A percentile compares a stretch with the other conserved stretches of the same genome.
Evolutionary conservation across 768 basidiomycete species (phyloP).

Genomic region (Lactarius sp.): DNA sequence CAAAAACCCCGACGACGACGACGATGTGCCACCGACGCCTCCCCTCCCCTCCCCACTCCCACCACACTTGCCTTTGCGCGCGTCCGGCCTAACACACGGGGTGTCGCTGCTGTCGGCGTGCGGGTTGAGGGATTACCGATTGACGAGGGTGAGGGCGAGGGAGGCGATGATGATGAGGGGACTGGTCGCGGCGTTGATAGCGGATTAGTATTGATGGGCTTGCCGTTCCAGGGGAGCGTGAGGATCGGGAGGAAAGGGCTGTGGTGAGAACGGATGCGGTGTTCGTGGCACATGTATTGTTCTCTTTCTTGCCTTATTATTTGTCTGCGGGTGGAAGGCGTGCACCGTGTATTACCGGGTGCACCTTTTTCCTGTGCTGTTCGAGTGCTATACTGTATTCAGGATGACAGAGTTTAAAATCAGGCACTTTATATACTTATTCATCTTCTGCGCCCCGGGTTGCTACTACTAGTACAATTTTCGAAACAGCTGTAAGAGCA

Average conservation of each 20-base stretch:
- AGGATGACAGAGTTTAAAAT: too few species aligned
- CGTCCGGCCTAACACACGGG: slow-evolving; percentile 53
- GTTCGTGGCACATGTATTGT: too few species aligned
- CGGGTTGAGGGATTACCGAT: slow-evolving; percentile 17
- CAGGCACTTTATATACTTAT: too few species aligned
- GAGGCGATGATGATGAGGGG: neutral
- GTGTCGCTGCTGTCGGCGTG: slow-evolving; percentile 21
- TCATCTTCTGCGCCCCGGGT: too few species aligned
- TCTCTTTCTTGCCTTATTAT: too few species aligned
- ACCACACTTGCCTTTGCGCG: slow-evolving; percentile 68
- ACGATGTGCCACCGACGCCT: slow-evolving; percentile 38
- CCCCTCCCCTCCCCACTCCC: slow-evolving; percentile 66
- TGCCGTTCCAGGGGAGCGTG: slow-evolving; percentile 24
- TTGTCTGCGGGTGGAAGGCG: too few species aligned
- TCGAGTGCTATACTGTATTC: too few species aligned
- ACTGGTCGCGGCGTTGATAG: neutral
- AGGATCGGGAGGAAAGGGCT: slow-evolving; percentile 13
- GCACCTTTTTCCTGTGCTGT: too few species aligned
- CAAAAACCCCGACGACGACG: slow-evolving; percentile 23
- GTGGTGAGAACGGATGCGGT: neutral
- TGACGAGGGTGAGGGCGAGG: neutral
- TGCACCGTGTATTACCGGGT: too few species aligned
- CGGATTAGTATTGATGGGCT: slow-evolving; percentile 15
- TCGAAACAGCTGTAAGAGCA: too few species aligned
- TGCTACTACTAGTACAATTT: too few species aligned